Percentiles rank a stretch among this genome's conserved stretches.
Evolutionary conservation across 495 filamentous ascomycete species (phyloP).

Genomic region (Bacidia rubella): DNA sequence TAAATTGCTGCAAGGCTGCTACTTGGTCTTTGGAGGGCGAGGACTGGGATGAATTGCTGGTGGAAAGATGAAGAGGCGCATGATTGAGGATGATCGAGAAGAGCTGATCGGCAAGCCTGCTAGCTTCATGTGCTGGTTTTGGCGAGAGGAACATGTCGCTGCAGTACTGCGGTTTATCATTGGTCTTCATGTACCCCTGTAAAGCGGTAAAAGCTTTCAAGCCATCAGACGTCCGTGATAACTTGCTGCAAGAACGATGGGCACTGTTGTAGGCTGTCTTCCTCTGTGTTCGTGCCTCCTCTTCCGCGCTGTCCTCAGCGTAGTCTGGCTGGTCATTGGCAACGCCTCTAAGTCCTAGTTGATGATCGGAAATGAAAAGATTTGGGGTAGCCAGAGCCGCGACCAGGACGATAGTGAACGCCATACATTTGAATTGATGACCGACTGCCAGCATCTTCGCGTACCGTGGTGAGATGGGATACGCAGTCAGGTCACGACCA

Average conservation of each 20-base stretch:
- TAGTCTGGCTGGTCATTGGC: slow-evolving; percentile 42
- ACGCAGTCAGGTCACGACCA: slow-evolving; percentile 69
- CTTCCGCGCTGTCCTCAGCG: slow-evolving; percentile 52
- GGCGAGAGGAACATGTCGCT: slow-evolving; percentile 65
- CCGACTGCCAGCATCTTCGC: slow-evolving; percentile 82
- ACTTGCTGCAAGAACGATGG: slow-evolving; percentile 65
- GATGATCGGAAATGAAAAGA: slow-evolving; percentile 73
- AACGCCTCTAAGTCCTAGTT: slow-evolving; percentile 42
- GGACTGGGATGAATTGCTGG: slow-evolving; percentile 48
- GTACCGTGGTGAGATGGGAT: slow-evolving; percentile 81
- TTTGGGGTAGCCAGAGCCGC: slow-evolving; percentile 79
- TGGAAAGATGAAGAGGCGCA: slow-evolving; percentile 48
- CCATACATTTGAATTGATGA: slow-evolving; percentile 66
- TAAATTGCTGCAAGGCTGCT: slow-evolving; percentile 76
- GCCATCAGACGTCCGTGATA: slow-evolving; percentile 73
- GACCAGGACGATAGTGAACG: slow-evolving; percentile 80
- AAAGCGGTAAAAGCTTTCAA: slow-evolving; percentile 81
- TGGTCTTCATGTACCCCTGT: slow-evolving; percentile 65
- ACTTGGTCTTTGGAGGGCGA: slow-evolving; percentile 58
- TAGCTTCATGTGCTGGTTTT: slow-evolving; percentile 76
- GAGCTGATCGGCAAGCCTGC: slow-evolving; percentile 70
- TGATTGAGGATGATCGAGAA: slow-evolving; percentile 64
- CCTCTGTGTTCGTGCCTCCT: slow-evolving; percentile 48
- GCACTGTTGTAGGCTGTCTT: slow-evolving; percentile 59
- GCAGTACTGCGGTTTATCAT: slow-evolving; percentile 58